Conservation (phyloP, 2,329 filamentous ascomycete species). For the Pseudomassariella vexata region DNA sequence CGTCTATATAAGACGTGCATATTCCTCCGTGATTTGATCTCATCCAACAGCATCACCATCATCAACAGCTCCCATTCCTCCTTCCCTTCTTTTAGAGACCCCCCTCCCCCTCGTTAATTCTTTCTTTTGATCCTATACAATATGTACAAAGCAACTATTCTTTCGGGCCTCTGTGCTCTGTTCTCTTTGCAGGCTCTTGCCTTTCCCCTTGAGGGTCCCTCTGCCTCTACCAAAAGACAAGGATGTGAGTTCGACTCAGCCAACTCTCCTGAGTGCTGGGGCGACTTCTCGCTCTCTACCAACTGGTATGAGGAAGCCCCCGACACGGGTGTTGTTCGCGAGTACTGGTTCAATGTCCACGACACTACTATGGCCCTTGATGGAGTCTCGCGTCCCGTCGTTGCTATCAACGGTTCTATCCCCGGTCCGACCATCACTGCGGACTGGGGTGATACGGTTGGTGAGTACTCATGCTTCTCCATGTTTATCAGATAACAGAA, state of each 20-base stretch:
- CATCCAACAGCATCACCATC: neutral
- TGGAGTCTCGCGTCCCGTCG: conserved; percentile 19
- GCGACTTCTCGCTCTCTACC: conserved; percentile 30
- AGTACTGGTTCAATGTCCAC: conserved; percentile 20
- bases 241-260: conserved; percentile 4
- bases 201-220: neutral
- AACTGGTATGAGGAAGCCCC: conserved; percentile 25
- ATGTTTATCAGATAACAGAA: no score
- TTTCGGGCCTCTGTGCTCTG: conserved; percentile 2
- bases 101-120: no score
- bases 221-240: neutral
- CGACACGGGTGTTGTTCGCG: conserved; percentile 31
- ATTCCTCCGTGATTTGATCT: neutral
- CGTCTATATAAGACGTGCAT: conserved; percentile 1
- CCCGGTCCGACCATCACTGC: conserved; percentile 30
- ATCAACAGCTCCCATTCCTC: neutral
- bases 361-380: conserved; percentile 24
- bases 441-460: conserved; percentile 41
- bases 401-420: conserved; percentile 34
- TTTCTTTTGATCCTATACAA: conserved; percentile 1
- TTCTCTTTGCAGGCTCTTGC: neutral
- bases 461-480: no score
- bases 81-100: neutral
- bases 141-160: conserved; percentile 1
- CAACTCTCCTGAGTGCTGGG: conserved; percentile 19